A percentile compares a stretch with the other conserved stretches of the same genome.
Conservation (phyloP, 2,329 filamentous ascomycete species). For the Xylariales sp. region DNA sequence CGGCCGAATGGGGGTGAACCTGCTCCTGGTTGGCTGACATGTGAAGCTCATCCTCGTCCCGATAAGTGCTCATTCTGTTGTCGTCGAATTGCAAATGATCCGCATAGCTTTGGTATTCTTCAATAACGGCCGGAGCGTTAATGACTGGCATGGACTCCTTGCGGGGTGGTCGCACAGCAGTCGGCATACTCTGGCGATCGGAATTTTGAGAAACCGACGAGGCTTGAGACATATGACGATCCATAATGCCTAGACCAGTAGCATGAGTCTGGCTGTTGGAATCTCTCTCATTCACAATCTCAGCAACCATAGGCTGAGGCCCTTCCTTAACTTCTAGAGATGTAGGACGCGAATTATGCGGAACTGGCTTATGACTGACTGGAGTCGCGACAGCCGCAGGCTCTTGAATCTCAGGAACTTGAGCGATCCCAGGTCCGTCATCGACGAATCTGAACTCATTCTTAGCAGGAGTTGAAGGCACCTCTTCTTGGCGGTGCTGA, state of each 20-base stretch:
- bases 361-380: conserved; percentile 40
- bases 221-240: conserved; percentile 41
- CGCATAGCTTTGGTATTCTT: conserved; percentile 45
- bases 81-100: conserved; percentile 45
- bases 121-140: conserved; percentile 41
- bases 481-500: conserved; percentile 31
- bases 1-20: conserved; percentile 47
- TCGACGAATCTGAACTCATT: conserved; percentile 54
- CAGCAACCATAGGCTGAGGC: conserved; percentile 38
- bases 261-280: conserved; percentile 32
- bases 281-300: conserved; percentile 40
- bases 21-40: conserved; percentile 42
- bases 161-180: conserved; percentile 51
- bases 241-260: conserved; percentile 43
- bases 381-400: conserved; percentile 52
- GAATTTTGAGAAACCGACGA: conserved; percentile 39
- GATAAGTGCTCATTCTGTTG: conserved; percentile 40
- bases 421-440: conserved; percentile 44
- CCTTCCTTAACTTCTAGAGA: conserved; percentile 41
- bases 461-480: conserved; percentile 40
- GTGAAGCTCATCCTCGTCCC: conserved; percentile 48
- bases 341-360: conserved; percentile 40
- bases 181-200: conserved; percentile 46
- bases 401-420: conserved; percentile 53
- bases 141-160: conserved; percentile 50